Evolutionary conservation across 2,329 filamentous ascomycete species (phyloP).

Genomic region (Helotiales sp.): DNA sequence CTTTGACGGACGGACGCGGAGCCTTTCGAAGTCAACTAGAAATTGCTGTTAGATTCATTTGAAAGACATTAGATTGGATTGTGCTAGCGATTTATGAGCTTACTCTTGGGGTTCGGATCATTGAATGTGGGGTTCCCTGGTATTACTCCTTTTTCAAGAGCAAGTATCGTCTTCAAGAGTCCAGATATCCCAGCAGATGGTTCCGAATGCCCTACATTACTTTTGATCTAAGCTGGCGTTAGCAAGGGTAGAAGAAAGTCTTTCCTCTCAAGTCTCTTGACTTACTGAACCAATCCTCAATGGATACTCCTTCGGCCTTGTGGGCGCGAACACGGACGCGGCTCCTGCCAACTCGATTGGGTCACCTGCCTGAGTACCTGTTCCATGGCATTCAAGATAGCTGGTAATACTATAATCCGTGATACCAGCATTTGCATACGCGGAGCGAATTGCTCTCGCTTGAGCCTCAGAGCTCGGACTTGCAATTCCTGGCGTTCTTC

Average conservation of each 20-base stretch:
- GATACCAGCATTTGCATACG: constrained; percentile 6
- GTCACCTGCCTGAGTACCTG: constrained; percentile 18
- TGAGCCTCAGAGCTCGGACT: constrained; percentile 46
- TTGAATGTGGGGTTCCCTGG: constrained; percentile 43
- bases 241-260: neutral
- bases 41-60: neutral
- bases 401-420: constrained; percentile 10
- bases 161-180: constrained; percentile 41
- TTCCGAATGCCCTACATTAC: constrained; percentile 33
- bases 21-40: constrained; percentile 30
- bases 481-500: constrained; percentile 44
- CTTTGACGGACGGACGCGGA: constrained; percentile 28
- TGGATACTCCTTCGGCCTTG: neutral
- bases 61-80: no score
- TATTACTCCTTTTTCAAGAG: constrained; percentile 42
- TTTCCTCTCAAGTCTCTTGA: neutral
- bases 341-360: neutral
- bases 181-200: constrained; percentile 38
- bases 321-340: neutral
- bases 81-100: neutral
- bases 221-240: neutral
- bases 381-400: constrained; percentile 15
- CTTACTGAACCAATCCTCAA: neutral
- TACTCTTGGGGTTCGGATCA: constrained; percentile 32
- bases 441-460: constrained; percentile 8